These are phyloP conservation scores for Spergularia azorica DNA, from an alignment of 179 eudicot species.

Conservation along the genomic window DNA sequence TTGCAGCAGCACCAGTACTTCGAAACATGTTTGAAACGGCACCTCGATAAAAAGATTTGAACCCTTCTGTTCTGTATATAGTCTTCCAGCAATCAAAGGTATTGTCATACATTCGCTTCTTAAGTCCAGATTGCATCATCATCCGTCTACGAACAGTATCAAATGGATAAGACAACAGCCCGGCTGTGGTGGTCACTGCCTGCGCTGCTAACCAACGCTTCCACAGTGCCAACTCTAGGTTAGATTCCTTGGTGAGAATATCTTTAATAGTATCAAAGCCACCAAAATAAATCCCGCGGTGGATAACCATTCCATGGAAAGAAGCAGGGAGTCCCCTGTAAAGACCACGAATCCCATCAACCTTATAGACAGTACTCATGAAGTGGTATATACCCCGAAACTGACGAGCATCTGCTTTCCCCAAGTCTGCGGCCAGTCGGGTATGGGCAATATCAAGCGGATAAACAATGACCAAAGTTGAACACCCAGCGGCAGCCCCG, in stretches of 20 bases:
- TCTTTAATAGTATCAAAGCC: constrained; percentile 95
- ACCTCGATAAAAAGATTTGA: constrained; percentile 82
- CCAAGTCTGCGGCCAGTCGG: constrained; percentile 88
- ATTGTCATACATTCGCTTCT: constrained; percentile 60
- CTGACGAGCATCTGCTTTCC: constrained; percentile 65
- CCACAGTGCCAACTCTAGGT: constrained; percentile 64
- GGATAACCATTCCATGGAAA: constrained; percentile 88
- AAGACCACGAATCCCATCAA: constrained; percentile 76
- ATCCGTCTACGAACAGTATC: constrained; percentile 93
- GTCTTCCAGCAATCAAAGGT: constrained; percentile 91
- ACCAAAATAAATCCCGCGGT: constrained; percentile 87
- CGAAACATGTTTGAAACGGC: constrained; percentile 85
- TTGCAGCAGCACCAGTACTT: constrained; percentile 96
- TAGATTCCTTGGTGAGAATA: constrained; percentile 52
- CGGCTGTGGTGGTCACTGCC: constrained; percentile 87
- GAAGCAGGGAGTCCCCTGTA: constrained; percentile 96
- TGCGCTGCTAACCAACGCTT: constrained; percentile 90
- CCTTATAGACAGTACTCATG: constrained; percentile 46
- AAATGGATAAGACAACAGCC: constrained; percentile 81
- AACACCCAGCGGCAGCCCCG: constrained; percentile 91
- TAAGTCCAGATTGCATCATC: constrained; percentile 98
- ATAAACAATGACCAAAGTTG: constrained; percentile 80
- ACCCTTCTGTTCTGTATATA: constrained; percentile 69
- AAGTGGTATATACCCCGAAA: constrained; percentile 79
- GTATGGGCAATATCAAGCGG: constrained; percentile 98